Evolutionary conservation across 75 land plant genomes (phyloP).

Genomic region (Cupressus sempervirens): DNA sequence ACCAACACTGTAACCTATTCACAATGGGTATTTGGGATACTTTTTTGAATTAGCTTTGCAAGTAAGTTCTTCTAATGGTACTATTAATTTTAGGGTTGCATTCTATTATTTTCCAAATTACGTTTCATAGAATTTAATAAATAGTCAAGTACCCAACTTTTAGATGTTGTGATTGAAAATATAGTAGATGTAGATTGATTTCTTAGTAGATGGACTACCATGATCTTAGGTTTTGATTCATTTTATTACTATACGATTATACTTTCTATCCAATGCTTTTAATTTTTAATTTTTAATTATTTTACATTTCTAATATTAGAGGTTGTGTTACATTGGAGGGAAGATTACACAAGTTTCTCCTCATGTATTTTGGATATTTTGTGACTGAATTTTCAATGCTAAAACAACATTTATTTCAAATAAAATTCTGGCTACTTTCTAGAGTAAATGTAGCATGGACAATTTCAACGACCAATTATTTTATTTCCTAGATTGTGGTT

Average conservation of each 20-base stretch:
- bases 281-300: too few relatives aligned
- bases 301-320: too few relatives aligned
- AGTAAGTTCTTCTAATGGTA: slow-evolving; percentile 5
- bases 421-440: too few relatives aligned
- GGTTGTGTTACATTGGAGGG: too few relatives aligned
- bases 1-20: too few relatives aligned
- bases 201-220: not conserved
- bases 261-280: not conserved
- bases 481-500: not conserved
- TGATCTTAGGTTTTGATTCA: not conserved
- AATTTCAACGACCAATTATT: too few relatives aligned
- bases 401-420: too few relatives aligned
- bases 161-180: too few relatives aligned
- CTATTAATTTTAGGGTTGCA: not conserved
- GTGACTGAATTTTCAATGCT: too few relatives aligned
- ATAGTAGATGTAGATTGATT: too few relatives aligned
- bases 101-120: not conserved
- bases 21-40: slow-evolving; percentile 40
- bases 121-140: not conserved
- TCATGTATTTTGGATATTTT: too few relatives aligned
- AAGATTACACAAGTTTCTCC: too few relatives aligned
- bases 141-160: not conserved
- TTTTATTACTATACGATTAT: not conserved
- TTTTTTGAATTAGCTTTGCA: slow-evolving; percentile 49
- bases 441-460: not conserved